Conservation (phyloP, 768 basidiomycete genomes). For the Trametopsis cervina region DNA sequence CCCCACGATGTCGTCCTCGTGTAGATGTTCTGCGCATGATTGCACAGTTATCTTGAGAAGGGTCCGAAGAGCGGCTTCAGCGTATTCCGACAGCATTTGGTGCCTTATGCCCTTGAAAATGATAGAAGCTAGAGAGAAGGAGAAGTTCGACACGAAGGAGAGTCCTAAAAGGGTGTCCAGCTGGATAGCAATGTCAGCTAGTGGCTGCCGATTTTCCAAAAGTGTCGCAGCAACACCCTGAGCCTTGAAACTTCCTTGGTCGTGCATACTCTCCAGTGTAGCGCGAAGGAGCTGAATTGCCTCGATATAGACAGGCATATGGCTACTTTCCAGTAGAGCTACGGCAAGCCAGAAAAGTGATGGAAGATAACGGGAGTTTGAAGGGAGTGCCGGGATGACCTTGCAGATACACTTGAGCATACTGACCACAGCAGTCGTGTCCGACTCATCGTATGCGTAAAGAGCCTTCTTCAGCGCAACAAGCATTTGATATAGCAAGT, state of each 20-base stretch:
- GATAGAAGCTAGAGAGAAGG: slow-evolving; percentile 74
- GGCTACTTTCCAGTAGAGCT: slow-evolving; percentile 72
- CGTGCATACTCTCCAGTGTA: slow-evolving; percentile 57
- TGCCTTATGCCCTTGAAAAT: slow-evolving; percentile 85
- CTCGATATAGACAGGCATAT: slow-evolving; percentile 62
- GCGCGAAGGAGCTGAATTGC: slow-evolving; percentile 61
- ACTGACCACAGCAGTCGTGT: slow-evolving; percentile 68
- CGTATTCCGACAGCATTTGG: slow-evolving; percentile 51
- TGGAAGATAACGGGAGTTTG: slow-evolving; percentile 64
- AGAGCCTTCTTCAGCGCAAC: slow-evolving; percentile 78
- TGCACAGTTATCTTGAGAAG: slow-evolving; percentile 54
- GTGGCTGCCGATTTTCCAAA: slow-evolving; percentile 51
- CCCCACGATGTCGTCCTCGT: slow-evolving; percentile 30
- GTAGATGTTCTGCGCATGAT: slow-evolving; percentile 19
- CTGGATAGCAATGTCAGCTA: slow-evolving; percentile 65
- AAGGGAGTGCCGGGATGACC: slow-evolving; percentile 62
- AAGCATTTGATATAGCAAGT: slow-evolving; percentile 88
- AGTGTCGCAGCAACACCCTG: slow-evolving; percentile 48
- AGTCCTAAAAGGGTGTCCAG: slow-evolving; percentile 68
- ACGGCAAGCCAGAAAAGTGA: slow-evolving; percentile 87
- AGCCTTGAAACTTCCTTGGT: slow-evolving; percentile 50
- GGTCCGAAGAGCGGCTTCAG: slow-evolving; percentile 54
- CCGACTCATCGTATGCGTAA: slow-evolving; percentile 56
- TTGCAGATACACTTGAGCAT: slow-evolving; percentile 85
- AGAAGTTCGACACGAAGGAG: slow-evolving; percentile 73